Percentiles rank a stretch among this genome's conserved stretches.
Conservation (phyloP, 257 asterid species). For the Capsicum chinense region DNA sequence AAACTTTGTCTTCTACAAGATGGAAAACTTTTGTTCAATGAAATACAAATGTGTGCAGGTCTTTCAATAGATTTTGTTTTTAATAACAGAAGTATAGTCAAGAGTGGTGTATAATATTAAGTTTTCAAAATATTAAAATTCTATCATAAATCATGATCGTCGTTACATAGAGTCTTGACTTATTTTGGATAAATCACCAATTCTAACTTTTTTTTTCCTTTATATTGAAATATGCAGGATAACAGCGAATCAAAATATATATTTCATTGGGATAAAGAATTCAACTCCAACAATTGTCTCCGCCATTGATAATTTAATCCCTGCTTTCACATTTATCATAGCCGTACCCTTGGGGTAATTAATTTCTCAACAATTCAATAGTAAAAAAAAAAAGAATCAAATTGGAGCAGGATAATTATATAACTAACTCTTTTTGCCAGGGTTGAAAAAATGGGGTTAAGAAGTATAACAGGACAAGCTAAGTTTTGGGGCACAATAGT, state of each 20-base stretch:
- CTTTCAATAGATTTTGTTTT: too few relatives aligned
- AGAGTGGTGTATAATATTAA: too few relatives aligned
- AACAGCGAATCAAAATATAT: slow-evolving; percentile 74
- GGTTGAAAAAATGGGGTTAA: slow-evolving; percentile 60
- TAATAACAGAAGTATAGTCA: too few relatives aligned
- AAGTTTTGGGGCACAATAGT: slow-evolving; percentile 66
- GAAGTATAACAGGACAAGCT: slow-evolving; percentile 67
- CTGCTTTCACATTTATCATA: slow-evolving; percentile 80
- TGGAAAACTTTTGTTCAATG: too few relatives aligned
- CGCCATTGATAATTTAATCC: slow-evolving; percentile 70
- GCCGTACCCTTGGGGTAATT: slow-evolving; percentile 77
- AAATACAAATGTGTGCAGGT: too few relatives aligned
- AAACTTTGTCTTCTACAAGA: too few relatives aligned
- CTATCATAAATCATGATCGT: not conserved
- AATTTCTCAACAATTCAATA: not conserved
- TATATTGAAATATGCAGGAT: slow-evolving; percentile 50
- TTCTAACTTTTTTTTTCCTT: not conserved
- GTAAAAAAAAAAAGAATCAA: not conserved
- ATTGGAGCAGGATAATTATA: not conserved
- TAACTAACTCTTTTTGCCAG: slow-evolving; percentile 35
- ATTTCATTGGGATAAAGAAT: slow-evolving; percentile 77
- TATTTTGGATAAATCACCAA: not conserved
- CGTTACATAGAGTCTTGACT: not conserved
- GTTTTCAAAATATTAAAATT: too few relatives aligned
- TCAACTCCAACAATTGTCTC: slow-evolving; percentile 93